Percentiles rank a stretch among this genome's conserved stretches.
Conservation (phyloP, 305 asterid genomes). For the Nicotiana rustica region DNA sequence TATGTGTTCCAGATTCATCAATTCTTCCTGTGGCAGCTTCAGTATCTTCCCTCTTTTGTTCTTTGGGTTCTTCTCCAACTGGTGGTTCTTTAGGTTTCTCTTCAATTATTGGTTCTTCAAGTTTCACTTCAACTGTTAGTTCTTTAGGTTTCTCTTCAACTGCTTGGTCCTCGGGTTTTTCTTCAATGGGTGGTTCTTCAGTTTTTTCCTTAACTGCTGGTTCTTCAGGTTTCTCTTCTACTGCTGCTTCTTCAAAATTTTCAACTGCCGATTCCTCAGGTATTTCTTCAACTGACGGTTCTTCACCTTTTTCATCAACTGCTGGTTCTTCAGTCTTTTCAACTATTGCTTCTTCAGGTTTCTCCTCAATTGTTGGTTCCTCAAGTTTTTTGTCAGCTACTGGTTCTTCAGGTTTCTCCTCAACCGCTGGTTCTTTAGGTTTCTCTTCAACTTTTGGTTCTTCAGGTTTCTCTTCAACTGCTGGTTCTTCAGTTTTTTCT, state of each 20-base stretch:
- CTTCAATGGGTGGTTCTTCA: slow-evolving; percentile 6
- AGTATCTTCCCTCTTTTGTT: not conserved
- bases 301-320: not conserved
- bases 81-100: not conserved
- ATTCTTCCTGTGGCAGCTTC: not conserved
- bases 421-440: not conserved
- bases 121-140: not conserved
- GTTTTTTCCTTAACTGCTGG: not conserved
- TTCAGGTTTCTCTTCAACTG: slow-evolving; percentile 7
- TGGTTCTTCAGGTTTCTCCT: not conserved
- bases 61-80: not conserved
- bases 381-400: not conserved
- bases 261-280: not conserved
- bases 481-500: slow-evolving; percentile 13
- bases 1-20: slow-evolving; percentile 36
- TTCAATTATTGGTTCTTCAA: not conserved
- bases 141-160: not conserved
- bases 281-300: not conserved
- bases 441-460: not conserved
- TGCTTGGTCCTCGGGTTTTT: slow-evolving; percentile 7
- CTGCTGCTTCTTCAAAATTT: not conserved
- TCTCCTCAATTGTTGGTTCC: not conserved
- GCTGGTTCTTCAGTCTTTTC: not conserved
- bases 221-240: slow-evolving; percentile 15
- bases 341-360: not conserved